Evolutionary conservation across 2,329 filamentous ascomycete genomes (phyloP), one percentile per base, ranked within the genome.

Genomic region (Pseudocercospora pini-densiflorae): DNA sequence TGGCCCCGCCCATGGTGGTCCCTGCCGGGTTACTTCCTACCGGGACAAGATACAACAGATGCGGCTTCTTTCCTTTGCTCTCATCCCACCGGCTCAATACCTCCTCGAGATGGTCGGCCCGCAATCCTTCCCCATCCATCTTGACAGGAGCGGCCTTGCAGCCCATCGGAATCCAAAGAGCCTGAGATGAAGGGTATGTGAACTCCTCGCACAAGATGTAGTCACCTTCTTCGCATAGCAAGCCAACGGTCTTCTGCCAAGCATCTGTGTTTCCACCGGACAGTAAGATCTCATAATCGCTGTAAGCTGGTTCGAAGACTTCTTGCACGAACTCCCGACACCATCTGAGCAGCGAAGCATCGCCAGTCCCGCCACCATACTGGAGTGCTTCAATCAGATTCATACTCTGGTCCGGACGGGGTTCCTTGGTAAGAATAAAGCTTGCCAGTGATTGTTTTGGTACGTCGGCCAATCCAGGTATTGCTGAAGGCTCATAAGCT

Each of bases 111-210:
- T 61, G 19, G 40, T 61, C 59, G 4, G 59, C 59, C n/a, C 59
- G 43, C 45, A 61, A n/a, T 5, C 59, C 59, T 36, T 61, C 21
- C 3, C 59, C 59, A 21, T 61, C 59, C 59, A 61, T 61, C 16
- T 61, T 51, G 24, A 61, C 19, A 3, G 59, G 59, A 10, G 47
- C 59, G 21, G 59, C 59, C n/a, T 53, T 53, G 45, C 59, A 61
- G 21, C 59, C 59, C 43, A 61, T 27, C 7, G 59, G 59, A 23
- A 61, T 24, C 59, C 43, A 61, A 45, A 61, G 43, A 54, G 59
- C 59, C 19, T 53, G 59, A 14, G 59, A 43, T 14, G 59, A 61
- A 10, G 59, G 59, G 24, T 61, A 61, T 8, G 59, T 61, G n/a
- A 31, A 24, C 33, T 61, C 59, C 45, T 61, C 59, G 45, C 43